Base-by-base conservation (phyloP, 257 asterid genomes). In the Penstemon eatonii region DNA sequence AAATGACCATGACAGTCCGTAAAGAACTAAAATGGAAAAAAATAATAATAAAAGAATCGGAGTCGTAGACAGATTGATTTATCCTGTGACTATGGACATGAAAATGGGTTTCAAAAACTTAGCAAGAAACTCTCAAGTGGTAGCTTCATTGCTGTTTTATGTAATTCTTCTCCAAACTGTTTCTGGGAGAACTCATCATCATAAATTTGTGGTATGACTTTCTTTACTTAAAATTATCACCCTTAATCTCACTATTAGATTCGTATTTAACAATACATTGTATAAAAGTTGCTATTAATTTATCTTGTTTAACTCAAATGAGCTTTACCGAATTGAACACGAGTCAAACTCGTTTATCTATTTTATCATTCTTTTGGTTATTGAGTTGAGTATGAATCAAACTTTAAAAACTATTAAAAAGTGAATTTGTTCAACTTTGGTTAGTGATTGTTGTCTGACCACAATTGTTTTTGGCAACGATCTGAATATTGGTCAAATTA, bases 141-240 rank as follows among this genome's bases (percentile, higher is more conserved):
- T 73, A 56, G 73, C 73, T 15, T 46, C 56, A 11, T 58, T 64
- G 7, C 4, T 81, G 38, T 67, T 39, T 59, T 68, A 67, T 15
- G 46, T 56, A 52, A 9, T 74, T 74, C 71, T 73, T 53, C 56
- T 71, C 69, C 72, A 66, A 64, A 45, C 11, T 25, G 56, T 56
- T 68, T 19, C 33, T 72, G 78, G 74, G 53, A 73, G 59, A 78
- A 70, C 66, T 72, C 85, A 75, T 42, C 68, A 72, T 72, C 85
- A 80, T 59, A 73, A 51, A 5, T 83, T 80, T 78, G 80, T 75
- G 79, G 85, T 83, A 80, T 58, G 38, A 47, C 3, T n/a, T 60
- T 54, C 5, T 37, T 1, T 0, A 45, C 25, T 50, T 13, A 10
- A 46, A 39, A 25, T 9, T 15, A 25, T 1, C 33, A 1, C 36